These are phyloP conservation scores for Trichoderma koningii DNA, from an alignment of 2,329 filamentous ascomycete genomes.

Conservation along the genomic window DNA sequence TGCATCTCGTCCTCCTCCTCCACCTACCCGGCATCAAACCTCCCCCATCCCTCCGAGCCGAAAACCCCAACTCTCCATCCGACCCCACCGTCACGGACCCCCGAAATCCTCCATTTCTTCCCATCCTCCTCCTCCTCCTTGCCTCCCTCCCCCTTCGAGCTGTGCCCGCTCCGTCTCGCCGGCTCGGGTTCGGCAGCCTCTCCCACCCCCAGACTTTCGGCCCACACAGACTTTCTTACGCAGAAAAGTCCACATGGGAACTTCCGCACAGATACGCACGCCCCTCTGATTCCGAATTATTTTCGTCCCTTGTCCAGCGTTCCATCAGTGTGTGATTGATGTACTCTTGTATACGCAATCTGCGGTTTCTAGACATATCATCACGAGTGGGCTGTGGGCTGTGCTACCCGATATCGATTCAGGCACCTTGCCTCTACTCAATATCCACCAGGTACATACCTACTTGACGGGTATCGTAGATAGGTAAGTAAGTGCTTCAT, in stretches of 20 bases:
- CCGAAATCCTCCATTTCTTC: neutral
- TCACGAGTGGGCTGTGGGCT: neutral
- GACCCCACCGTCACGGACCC: slow-evolving; percentile 21
- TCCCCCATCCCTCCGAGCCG: slow-evolving; percentile 6
- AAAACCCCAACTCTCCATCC: neutral
- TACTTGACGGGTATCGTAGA: too few species aligned
- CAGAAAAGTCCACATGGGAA: neutral
- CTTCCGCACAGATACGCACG: neutral
- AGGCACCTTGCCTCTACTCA: too few species aligned
- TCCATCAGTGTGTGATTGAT: too few species aligned
- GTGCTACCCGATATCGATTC: neutral
- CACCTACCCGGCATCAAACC: neutral
- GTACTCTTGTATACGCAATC: neutral
- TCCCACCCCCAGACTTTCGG: neutral
- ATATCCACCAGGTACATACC: too few species aligned
- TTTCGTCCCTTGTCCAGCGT: slow-evolving; percentile 31
- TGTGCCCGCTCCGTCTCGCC: slow-evolving; percentile 31
- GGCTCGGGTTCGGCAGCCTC: slow-evolving; percentile 26
- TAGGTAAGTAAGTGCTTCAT: too few species aligned
- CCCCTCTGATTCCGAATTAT: slow-evolving; percentile 32
- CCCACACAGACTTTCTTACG: neutral
- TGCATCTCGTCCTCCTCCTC: neutral
- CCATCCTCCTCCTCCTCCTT: neutral
- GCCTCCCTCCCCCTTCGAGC: too few species aligned
- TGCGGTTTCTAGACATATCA: neutral